Base-by-base conservation (phyloP, 495 filamentous ascomycete genomes). In the Trichoderma reesei region DNA sequence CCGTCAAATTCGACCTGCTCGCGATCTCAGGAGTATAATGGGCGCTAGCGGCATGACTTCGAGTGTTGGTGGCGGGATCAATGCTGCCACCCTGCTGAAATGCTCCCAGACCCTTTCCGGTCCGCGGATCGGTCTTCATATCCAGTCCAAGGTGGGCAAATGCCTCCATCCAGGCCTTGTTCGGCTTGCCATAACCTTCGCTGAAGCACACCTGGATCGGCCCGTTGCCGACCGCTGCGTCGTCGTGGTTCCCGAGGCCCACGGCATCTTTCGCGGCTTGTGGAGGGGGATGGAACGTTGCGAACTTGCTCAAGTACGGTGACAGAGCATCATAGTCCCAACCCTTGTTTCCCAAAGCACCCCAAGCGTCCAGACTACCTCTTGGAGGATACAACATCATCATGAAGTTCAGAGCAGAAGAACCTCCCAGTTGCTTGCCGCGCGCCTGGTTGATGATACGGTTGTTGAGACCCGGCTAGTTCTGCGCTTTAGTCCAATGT, bases 391-490 rank as follows among this genome's bases (percentile, higher is more conserved):
- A 75, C 14, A 82, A 75, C 67, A 75, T 77, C 67, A 80, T 77
- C 56, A 76, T 72, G 41, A 78, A 79, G 64, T 87, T 88, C 64
- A 87, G 72, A 2, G 75, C 79, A 16, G 79, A 82, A 14, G 79
- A 80, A 8, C 85, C 85, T 9, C 84, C 85, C 2, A 87, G 71
- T 46, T 78, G 72, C 66, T 83, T 84, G 13, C 84, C 85, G 3
- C 81, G 81, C 1, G 78, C 68, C 61, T 79, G 67, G 65, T 61
- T 67, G 63, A 78, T 61, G 46, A 61, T 65, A 4, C 73, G 71
- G 68, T 72, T 71, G 64, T 74, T 68, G 5, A 76, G 68, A 33
- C 68, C 65, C 10, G 69, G 54, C 72, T 76, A 59, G 61, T 44
- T 68, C 34, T 62, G 69, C 10, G 2, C 38, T 60, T 67, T 65